Percentiles rank a stretch among this genome's conserved stretches.
phyloP scores from a whole-genome alignment of 2,329 filamentous ascomycete genomes.

The Cercospora berteroae region DNA sequence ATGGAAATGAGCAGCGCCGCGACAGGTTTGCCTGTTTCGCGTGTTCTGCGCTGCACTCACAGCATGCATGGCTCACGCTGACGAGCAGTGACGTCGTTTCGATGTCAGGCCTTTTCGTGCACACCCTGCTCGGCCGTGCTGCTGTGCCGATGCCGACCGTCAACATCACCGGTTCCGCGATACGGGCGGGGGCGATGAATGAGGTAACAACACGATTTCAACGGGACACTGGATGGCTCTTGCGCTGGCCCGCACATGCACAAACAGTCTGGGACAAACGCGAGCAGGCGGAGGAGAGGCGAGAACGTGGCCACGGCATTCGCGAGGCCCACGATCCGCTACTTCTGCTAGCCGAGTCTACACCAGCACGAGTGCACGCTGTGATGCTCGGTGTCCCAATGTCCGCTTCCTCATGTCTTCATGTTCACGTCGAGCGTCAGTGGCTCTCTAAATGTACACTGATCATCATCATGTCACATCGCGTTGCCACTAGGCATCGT shows the following conservation, averaged over 20 bases:
- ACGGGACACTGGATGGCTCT: background rate
- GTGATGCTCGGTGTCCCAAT: background rate
- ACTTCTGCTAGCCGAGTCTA: background rate
- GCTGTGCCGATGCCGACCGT: slow-evolving; percentile 1
- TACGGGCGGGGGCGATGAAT: background rate
- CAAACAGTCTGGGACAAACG: background rate
- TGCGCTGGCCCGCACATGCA: background rate
- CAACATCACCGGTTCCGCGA: background rate
- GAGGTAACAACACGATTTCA: background rate
- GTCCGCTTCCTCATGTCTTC: background rate
- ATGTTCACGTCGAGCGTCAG: background rate
- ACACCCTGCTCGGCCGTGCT: background rate
- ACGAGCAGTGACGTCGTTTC: background rate
- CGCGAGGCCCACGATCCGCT: background rate
- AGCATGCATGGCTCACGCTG: slow-evolving; percentile 1
- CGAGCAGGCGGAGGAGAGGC: background rate
- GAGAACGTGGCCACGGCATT: background rate
- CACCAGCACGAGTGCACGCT: background rate
- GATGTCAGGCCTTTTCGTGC: background rate
- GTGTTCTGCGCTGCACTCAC: background rate
- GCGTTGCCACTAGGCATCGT: slow-evolving; percentile 11
- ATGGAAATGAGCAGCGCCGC: background rate
- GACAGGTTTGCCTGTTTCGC: background rate
- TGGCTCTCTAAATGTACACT: background rate
- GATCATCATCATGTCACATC: slow-evolving; percentile 12